A percentile compares a stretch with the other conserved stretches of the same genome.
Evolutionary conservation across 257 asterid species (phyloP).

Genomic region (Solanum infundibuliforme): DNA sequence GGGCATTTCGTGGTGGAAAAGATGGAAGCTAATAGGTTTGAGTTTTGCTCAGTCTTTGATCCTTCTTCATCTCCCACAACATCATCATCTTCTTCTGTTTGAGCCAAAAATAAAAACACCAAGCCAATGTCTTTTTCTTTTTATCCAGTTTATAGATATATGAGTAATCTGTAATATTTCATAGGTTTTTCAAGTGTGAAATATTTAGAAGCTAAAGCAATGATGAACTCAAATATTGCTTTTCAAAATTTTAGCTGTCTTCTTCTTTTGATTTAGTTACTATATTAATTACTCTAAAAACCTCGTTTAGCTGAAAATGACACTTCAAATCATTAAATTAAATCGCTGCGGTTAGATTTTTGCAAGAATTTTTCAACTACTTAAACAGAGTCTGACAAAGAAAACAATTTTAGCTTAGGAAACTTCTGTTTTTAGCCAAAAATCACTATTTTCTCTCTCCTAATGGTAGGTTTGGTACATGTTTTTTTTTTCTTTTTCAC

Average conservation of each 20-base stretch:
- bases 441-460: background rate
- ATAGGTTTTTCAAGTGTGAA: background rate
- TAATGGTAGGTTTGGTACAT: background rate
- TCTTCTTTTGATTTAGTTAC: background rate
- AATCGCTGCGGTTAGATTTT: background rate
- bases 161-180: background rate
- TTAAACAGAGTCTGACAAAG: background rate
- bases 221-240: background rate
- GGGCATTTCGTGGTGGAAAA: slow-evolving; percentile 61
- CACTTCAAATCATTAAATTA: background rate
- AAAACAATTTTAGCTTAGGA: background rate
- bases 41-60: slow-evolving; percentile 34
- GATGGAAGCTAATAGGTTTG: slow-evolving; percentile 20
- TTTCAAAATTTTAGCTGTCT: background rate
- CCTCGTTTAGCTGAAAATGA: background rate
- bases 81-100: background rate
- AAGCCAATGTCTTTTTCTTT: background rate
- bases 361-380: background rate
- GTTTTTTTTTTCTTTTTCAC: no score
- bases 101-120: background rate
- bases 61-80: slow-evolving; percentile 19
- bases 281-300: background rate
- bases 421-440: background rate
- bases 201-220: background rate
- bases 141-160: background rate